Evolutionary conservation across 2,329 filamentous ascomycete species (phyloP).

Genomic region (Beauveria medogensis): DNA sequence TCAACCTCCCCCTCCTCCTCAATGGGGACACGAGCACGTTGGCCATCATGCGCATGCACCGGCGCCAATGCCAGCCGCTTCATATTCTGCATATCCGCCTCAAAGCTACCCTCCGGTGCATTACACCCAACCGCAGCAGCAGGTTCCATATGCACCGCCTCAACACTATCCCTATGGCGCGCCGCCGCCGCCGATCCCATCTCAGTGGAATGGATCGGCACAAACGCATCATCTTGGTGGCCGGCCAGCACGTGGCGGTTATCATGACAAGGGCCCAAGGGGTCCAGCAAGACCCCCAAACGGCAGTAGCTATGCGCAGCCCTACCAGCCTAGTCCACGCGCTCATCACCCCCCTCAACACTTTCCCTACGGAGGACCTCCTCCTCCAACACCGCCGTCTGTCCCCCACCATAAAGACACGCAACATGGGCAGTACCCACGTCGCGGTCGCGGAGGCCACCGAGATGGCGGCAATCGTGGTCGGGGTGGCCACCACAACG

Average conservation of each 20-base stretch:
- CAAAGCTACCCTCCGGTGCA: constrained; percentile 41
- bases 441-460: constrained; percentile 26
- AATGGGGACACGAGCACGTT: constrained; percentile 33
- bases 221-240: constrained; percentile 27
- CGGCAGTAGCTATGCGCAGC: constrained; percentile 24
- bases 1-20: constrained; percentile 27
- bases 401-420: constrained; percentile 26
- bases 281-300: constrained; percentile 19
- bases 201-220: constrained; percentile 27
- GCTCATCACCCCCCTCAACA: constrained; percentile 22
- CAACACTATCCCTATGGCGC: constrained; percentile 32
- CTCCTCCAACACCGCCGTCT: constrained; percentile 27
- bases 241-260: constrained; percentile 33
- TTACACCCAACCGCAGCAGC: constrained; percentile 32
- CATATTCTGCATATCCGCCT: constrained; percentile 52
- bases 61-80: constrained; percentile 41
- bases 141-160: constrained; percentile 34
- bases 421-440: constrained; percentile 26
- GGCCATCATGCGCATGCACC: constrained; percentile 36
- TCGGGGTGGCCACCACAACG: constrained; percentile 37
- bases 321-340: constrained; percentile 34
- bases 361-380: constrained; percentile 32
- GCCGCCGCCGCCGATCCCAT: constrained; percentile 26
- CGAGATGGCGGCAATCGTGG: constrained; percentile 29
- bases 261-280: constrained; percentile 33